Conservation (phyloP, 352 stramenopile genomes). For the Bremia lactucae region DNA sequence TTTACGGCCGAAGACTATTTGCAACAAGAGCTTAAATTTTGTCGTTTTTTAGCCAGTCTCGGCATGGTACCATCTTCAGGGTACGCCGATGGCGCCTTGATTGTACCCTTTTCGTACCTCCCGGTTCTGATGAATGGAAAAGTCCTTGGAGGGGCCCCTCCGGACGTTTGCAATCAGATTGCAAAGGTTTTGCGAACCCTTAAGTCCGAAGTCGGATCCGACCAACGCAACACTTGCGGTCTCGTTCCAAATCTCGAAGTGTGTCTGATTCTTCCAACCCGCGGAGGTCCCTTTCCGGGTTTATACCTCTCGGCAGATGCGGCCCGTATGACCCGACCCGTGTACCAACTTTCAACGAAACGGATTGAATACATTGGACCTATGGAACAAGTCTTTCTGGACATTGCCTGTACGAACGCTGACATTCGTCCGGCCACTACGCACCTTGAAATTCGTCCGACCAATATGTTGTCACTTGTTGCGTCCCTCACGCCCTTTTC, state of each 20-base stretch:
- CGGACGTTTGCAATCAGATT: constrained; percentile 83
- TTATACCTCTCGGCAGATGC: constrained; percentile 96
- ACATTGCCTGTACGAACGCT: constrained; percentile 94
- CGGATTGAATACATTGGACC: constrained; percentile 95
- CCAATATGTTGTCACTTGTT: constrained; percentile 99
- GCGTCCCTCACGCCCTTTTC: constrained; percentile 98
- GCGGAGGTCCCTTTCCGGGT: constrained; percentile 92
- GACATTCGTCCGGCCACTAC: constrained; percentile 94
- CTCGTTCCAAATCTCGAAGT: constrained; percentile 77
- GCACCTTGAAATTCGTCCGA: constrained; percentile 97
- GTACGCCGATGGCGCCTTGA: constrained; percentile 70
- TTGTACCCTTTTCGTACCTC: constrained; percentile 87
- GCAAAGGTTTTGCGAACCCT: constrained; percentile 49
- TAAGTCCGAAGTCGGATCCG: constrained; percentile 44
- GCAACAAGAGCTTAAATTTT: constrained; percentile 63
- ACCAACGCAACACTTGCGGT: constrained; percentile 52
- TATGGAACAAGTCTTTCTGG: constrained; percentile 97
- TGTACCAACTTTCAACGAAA: constrained; percentile 86
- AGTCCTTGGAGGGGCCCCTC: constrained; percentile 86
- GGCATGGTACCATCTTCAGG: constrained; percentile 77
- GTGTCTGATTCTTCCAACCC: constrained; percentile 61
- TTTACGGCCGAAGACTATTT: constrained; percentile 65
- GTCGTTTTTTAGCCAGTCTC: constrained; percentile 60
- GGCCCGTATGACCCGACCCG: constrained; percentile 89
- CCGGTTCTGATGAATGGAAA: constrained; percentile 95